These are phyloP conservation scores for Erucastrum elatum DNA, from an alignment of 345 rosid genomes.

Conservation along the genomic window DNA sequence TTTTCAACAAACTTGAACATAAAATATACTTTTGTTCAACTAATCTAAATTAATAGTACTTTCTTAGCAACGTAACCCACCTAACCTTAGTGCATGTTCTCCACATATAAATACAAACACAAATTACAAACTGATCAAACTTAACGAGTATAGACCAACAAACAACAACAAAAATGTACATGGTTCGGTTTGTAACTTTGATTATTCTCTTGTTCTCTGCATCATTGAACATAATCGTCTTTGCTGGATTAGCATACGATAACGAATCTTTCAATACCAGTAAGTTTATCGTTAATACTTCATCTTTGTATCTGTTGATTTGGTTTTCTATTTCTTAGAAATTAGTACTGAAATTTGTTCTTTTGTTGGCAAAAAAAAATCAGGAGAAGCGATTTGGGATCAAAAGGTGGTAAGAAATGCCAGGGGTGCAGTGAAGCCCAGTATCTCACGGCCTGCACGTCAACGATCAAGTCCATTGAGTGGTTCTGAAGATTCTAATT, in stretches of 20 bases:
- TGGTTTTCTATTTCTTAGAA: neutral
- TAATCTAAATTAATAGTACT: neutral
- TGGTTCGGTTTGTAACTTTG: slow-evolving; percentile 3
- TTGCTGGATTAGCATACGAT: neutral
- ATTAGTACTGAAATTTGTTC: neutral
- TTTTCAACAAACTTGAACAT: neutral
- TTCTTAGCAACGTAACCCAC: neutral
- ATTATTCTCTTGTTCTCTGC: slow-evolving; percentile 8
- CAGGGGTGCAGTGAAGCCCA: neutral
- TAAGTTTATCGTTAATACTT: neutral
- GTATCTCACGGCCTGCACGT: slow-evolving; percentile 5
- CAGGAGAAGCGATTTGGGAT: slow-evolving; percentile 1
- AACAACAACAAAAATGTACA: neutral
- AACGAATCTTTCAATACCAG: neutral
- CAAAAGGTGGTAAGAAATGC: neutral
- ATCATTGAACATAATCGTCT: neutral
- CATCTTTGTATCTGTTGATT: neutral
- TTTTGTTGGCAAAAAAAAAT: neutral
- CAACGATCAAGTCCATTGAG: neutral
- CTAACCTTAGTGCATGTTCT: neutral
- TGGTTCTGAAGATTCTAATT: neutral
- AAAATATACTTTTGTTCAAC: neutral
- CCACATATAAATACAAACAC: neutral
- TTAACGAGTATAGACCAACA: neutral
- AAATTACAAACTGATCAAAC: neutral